Evolutionary conservation across 441 rosid species (phyloP).

Genomic region (Rhodomyrtus psidioides): DNA sequence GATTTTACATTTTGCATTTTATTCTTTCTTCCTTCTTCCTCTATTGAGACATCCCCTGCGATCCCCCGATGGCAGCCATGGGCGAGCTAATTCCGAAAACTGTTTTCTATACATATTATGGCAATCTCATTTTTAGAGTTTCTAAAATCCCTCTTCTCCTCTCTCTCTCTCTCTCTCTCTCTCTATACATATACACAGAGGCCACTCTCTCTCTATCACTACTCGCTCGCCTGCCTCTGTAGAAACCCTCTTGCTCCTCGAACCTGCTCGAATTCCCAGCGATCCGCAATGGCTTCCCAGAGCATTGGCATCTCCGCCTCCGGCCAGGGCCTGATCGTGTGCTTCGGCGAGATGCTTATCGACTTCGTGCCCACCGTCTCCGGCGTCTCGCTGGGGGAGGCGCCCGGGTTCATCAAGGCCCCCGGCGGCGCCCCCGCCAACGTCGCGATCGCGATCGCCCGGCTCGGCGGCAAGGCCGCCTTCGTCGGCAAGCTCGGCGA

Average conservation of each 20-base stretch:
- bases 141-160: background rate
- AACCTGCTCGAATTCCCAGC: background rate
- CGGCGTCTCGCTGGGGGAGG: constrained; percentile 88
- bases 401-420: constrained; percentile 90
- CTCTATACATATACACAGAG: background rate
- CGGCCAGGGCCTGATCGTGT: constrained; percentile 41
- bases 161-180: background rate
- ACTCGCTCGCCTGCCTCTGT: background rate
- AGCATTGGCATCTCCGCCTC: constrained; percentile 19
- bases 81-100: too few species aligned
- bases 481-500: constrained; percentile 92
- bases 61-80: too few species aligned
- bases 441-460: constrained; percentile 81
- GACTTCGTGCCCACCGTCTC: constrained; percentile 90
- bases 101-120: too few species aligned
- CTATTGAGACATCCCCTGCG: too few species aligned
- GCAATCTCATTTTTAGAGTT: too few species aligned
- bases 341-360: constrained; percentile 94
- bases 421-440: constrained; percentile 98
- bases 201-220: background rate
- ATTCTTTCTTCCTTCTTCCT: too few species aligned
- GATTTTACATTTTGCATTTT: too few species aligned
- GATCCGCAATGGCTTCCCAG: constrained; percentile 26
- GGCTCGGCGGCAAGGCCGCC: constrained; percentile 70
- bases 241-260: background rate